These are phyloP conservation scores for Amaranthus hypochondriacus DNA, from an alignment of 148 eudicot species.

Conservation along the genomic window DNA sequence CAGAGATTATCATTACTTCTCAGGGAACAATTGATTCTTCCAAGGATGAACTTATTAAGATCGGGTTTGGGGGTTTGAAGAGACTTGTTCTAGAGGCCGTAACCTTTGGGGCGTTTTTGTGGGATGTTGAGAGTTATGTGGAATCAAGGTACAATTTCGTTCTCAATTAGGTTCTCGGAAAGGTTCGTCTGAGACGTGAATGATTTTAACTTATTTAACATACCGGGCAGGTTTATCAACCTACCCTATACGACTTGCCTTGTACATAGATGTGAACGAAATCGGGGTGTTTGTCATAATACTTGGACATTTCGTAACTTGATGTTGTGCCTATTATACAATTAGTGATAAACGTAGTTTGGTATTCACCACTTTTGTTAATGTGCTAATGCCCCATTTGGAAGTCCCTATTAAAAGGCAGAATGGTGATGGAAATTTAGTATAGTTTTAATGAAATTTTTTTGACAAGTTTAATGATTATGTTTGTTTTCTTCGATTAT, in stretches of 20 bases:
- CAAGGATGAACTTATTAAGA: conserved; percentile 64
- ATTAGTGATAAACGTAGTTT: too few relatives aligned
- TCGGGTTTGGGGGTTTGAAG: conserved; percentile 72
- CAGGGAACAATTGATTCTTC: conserved; percentile 79
- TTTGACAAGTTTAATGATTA: too few relatives aligned
- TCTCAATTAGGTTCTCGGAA: conserved; percentile 32
- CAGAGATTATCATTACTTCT: conserved; percentile 68
- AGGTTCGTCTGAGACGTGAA: too few relatives aligned
- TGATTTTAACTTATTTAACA: background rate
- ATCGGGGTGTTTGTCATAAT: too few relatives aligned
- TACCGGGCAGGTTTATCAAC: background rate
- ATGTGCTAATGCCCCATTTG: too few relatives aligned
- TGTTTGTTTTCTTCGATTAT: too few relatives aligned
- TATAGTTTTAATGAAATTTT: too few relatives aligned
- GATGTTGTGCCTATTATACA: too few relatives aligned
- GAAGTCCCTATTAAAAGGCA: too few relatives aligned
- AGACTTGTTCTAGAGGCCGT: conserved; percentile 89
- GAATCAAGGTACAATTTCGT: conserved; percentile 83
- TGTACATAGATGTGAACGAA: conserved; percentile 2
- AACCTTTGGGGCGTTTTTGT: conserved; percentile 92
- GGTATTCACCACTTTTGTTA: too few relatives aligned
- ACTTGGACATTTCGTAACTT: too few relatives aligned
- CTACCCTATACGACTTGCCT: background rate
- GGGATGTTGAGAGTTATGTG: conserved; percentile 96
- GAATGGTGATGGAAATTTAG: too few relatives aligned